Evolutionary conservation across 2,329 filamentous ascomycete species (phyloP), one percentile per base, ranked within the genome.

Genomic region (Cercospora citrullina): DNA sequence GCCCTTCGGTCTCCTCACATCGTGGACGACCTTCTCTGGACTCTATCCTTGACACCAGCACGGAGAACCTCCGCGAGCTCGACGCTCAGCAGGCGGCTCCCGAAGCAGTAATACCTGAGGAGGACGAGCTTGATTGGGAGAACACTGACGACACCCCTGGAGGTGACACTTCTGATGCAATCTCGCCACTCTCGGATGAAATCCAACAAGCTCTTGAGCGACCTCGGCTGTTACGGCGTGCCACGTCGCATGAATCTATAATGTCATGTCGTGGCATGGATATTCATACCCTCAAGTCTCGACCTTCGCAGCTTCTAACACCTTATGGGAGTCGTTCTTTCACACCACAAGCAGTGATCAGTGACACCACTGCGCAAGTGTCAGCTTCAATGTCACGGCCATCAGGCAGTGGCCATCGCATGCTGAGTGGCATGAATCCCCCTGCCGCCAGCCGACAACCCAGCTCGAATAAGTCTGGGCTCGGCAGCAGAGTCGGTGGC

Each of bases 221-320:
- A 75, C 26, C 79, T 76, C 57, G 79, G 80, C 1, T 79, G 3
- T 55, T 94, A 4, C 90, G 87, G 48, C 89, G 90, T 33, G 85
- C 88, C 2, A 77, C 88, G 1, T 97, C 94, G 1, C 93, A 96
- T 73, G 94, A 97, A 77, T 96, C 92, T 18, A 89, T 97, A 69
- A 87, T 97, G 72, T 97, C 94, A 0, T 86, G 97, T 1, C 88
- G 90, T 0, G 93, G 93, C 2, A 90, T 97, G 78, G 94, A 97
- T 76, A 96, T 97, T 60, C 93, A 96, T 77, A 79, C 77, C 3
- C 84, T 96, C 4, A 89, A 90, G 74, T 85, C 86, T 1, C 87
- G 91, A 4, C 92, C 92, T 0, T 92, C 91, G 36, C 92, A 96
- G 74, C 85, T 95, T 67, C 87, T 89, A 18, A 82, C 82, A 69